These are phyloP conservation scores for Podospora comata DNA, from an alignment of 495 filamentous ascomycete species.

Conservation along the genomic window DNA sequence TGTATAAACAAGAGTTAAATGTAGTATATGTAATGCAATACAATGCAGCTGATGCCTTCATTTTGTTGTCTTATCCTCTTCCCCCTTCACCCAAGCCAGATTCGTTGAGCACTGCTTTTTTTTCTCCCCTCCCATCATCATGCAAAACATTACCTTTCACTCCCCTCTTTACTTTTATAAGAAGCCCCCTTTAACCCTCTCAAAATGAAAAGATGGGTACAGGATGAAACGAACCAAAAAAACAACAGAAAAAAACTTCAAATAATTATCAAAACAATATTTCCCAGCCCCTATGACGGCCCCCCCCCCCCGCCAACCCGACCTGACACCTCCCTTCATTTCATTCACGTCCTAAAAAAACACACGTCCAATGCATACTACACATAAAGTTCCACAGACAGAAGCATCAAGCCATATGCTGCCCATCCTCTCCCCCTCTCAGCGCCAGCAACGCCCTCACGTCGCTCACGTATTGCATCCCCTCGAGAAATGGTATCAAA, in stretches of 20 bases:
- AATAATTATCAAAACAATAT: neutral
- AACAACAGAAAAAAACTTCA: neutral
- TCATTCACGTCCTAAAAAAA: neutral
- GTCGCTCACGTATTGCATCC: constrained; percentile 92
- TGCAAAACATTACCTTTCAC: neutral
- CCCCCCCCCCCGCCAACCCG: too few species aligned
- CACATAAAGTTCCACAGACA: too few species aligned
- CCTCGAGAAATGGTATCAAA: constrained; percentile 89
- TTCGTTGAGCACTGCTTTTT: constrained; percentile 34
- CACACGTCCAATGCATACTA: neutral
- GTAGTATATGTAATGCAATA: neutral
- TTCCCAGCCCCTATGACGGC: neutral
- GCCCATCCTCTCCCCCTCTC: constrained; percentile 73
- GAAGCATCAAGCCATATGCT: constrained; percentile 41
- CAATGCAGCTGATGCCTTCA: neutral
- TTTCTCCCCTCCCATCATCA: neutral
- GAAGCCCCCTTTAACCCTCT: neutral
- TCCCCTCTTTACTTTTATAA: neutral
- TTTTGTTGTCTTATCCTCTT: constrained; percentile 24
- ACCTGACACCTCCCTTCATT: neutral
- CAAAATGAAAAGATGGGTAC: neutral
- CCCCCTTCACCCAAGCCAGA: constrained; percentile 73
- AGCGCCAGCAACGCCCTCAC: constrained; percentile 85
- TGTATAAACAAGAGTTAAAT: neutral
- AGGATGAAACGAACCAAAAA: neutral